phyloP scores from a whole-genome alignment of 495 filamentous ascomycete genomes.

The Hypoxylon intermedium region DNA sequence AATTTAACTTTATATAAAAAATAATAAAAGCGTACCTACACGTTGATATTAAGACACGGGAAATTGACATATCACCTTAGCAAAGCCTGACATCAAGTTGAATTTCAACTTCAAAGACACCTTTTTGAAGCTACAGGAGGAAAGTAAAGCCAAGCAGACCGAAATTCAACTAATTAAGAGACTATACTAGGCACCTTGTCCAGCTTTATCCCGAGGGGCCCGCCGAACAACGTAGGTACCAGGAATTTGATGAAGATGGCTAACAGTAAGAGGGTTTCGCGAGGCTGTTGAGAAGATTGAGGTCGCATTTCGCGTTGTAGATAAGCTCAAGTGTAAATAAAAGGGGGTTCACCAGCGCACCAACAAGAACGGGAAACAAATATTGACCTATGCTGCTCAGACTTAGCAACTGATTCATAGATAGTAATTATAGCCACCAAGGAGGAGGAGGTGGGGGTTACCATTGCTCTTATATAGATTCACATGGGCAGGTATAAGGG shows the following conservation, averaged over 20 bases:
- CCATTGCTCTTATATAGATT: no score
- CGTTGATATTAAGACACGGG: slow-evolving; percentile 50
- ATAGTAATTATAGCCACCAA: no score
- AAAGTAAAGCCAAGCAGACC: slow-evolving; percentile 33
- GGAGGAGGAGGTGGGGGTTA: no score
- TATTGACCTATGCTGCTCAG: slow-evolving; percentile 52
- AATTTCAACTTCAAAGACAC: slow-evolving; percentile 56
- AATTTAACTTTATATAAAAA: no score
- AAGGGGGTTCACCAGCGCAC: no score
- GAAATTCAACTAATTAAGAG: slow-evolving; percentile 53
- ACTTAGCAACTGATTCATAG: not conserved
- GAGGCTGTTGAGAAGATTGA: slow-evolving; percentile 51
- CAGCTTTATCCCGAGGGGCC: slow-evolving; percentile 52
- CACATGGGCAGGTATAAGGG: no score
- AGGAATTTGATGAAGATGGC: slow-evolving; percentile 57
- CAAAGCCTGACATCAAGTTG: slow-evolving; percentile 50
- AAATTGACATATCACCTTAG: no score
- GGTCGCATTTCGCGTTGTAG: slow-evolving; percentile 54
- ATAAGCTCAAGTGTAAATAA: slow-evolving; percentile 52
- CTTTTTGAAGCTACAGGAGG: slow-evolving; percentile 54
- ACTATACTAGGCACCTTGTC: slow-evolving; percentile 42
- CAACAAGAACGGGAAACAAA: no score
- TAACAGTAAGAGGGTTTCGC: slow-evolving; percentile 55
- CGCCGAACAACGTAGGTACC: slow-evolving; percentile 39
- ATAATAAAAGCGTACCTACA: no score